Evolutionary conservation across 2,329 filamentous ascomycete species (phyloP).

Genomic region (Botrytis galanthina): DNA sequence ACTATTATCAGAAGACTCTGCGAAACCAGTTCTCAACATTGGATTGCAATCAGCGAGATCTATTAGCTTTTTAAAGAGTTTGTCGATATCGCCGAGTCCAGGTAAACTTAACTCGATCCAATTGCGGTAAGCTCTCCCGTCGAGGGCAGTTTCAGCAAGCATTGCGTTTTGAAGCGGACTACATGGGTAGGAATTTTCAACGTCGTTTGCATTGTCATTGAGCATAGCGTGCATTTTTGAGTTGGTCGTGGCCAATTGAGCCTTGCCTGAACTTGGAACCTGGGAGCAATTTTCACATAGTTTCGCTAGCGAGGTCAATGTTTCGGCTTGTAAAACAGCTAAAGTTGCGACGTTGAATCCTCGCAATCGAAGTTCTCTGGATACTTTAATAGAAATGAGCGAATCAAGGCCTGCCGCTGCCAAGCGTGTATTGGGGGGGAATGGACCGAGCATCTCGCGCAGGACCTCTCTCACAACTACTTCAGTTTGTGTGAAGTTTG

Average conservation of each 20-base stretch:
- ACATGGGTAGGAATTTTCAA: slow-evolving; percentile 56
- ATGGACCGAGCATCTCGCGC: slow-evolving; percentile 31
- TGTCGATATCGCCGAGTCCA: slow-evolving; percentile 35
- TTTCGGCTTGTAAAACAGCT: slow-evolving; percentile 59
- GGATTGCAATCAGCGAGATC: slow-evolving; percentile 56
- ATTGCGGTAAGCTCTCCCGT: slow-evolving; percentile 70
- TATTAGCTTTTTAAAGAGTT: slow-evolving; percentile 50
- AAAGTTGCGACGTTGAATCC: slow-evolving; percentile 57
- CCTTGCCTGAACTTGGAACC: neutral
- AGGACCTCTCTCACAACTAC: slow-evolving; percentile 27
- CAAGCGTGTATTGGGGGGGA: slow-evolving; percentile 44
- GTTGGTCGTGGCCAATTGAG: neutral
- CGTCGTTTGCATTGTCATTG: slow-evolving; percentile 40
- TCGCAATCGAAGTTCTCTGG: slow-evolving; percentile 58
- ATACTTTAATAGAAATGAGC: slow-evolving; percentile 58
- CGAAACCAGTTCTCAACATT: slow-evolving; percentile 73
- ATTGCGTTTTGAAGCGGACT: slow-evolving; percentile 76
- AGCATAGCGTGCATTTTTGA: slow-evolving; percentile 15
- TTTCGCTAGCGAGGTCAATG: slow-evolving; percentile 42
- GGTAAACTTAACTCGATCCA: slow-evolving; percentile 61
- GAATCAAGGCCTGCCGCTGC: slow-evolving; percentile 64
- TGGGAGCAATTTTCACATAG: slow-evolving; percentile 35
- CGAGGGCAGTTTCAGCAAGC: slow-evolving; percentile 68
- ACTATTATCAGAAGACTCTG: slow-evolving; percentile 44
- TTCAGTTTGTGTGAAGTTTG: slow-evolving; percentile 34